Base-by-base conservation (phyloP, 2,329 filamentous ascomycete species). In the Chlorencoelia australis region DNA sequence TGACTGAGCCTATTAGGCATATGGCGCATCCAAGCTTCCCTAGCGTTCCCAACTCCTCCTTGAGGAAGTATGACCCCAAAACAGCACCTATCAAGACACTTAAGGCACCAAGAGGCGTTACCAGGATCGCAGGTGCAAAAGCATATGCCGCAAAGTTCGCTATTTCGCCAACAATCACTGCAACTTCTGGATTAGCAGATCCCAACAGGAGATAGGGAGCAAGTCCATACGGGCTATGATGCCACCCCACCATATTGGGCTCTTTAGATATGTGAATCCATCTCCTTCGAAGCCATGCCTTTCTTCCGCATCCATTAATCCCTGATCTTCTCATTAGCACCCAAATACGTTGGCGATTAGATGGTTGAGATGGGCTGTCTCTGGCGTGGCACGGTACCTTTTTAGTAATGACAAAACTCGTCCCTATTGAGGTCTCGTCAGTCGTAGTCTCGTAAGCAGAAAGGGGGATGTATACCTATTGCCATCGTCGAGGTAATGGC, bases 71-170 rank as follows among this genome's bases (percentile, higher is more conserved):
- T 45, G 91, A 88, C 33, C 91, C 89, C 40, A 98, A 65, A 19
- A 98, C 87, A 14, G 91, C 88, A 47, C 87, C 91, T 54, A 98
- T 95, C 47, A 98, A 68, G 40, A 98, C 93, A 56, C 85, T 91
- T 44, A 98, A 71, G 38, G 91, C 91, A 43, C 91, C 91, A 16
- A 98, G 68, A 17, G 91, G 91, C 4, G 91, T 98, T 26, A 98
- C 91, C 35, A 98, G 72, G 61, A 98, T 98, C n/a, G 91, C 93
- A 26, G 91, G 91, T 48, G 91, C 91, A 63, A 96, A 98, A 6
- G 91, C 91, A 59, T 98, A 98, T 44, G 91, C 91, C 33, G 88
- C 88, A 59, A 98, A 98, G 62, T 98, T 98, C 64, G 87, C 93
- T 40, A 95, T 68, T 64, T 98, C 91, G 56, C 91, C 91, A 29